Evolutionary conservation across 805 yeast species (phyloP).

Genomic region (Pichia gijzeniarum): DNA sequence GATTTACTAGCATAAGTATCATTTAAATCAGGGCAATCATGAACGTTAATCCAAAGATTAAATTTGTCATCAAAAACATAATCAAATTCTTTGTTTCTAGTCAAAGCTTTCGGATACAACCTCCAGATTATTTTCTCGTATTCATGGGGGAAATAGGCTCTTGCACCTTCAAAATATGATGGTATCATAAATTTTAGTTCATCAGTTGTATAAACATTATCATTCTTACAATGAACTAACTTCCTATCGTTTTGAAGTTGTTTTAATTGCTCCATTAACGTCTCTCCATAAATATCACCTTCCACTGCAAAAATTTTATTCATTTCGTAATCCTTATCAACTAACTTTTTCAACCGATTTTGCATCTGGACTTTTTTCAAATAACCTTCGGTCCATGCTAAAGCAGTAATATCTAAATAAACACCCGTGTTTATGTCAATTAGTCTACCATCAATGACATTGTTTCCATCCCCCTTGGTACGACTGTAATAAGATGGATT

Average conservation of each 20-base stretch:
- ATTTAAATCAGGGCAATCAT: constrained; percentile 20
- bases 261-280: constrained; percentile 21
- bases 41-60: constrained; percentile 46
- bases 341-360: constrained; percentile 11
- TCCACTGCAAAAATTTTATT: constrained; percentile 33
- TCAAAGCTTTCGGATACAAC: constrained; percentile 41
- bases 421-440: constrained; percentile 45
- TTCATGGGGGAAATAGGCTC: constrained; percentile 39
- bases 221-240: constrained; percentile 37
- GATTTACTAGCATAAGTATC: constrained; percentile 12
- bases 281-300: constrained; percentile 32
- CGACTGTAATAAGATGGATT: constrained; percentile 31
- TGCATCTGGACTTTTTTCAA: constrained; percentile 8
- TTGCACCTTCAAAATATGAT: constrained; percentile 53
- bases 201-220: constrained; percentile 45
- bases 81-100: constrained; percentile 28
- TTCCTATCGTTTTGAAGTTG: constrained; percentile 21
- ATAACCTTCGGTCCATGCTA: constrained; percentile 20
- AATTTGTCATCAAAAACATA: constrained; percentile 45
- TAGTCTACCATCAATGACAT: constrained; percentile 50
- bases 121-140: constrained; percentile 35
- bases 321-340: constrained; percentile 15
- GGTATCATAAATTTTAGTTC: constrained; percentile 49
- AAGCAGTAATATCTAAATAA: constrained; percentile 39
- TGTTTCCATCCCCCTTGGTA: constrained; percentile 39